phyloP scores from a whole-genome alignment of 139 green algal species.

The Closterium sp. region DNA sequence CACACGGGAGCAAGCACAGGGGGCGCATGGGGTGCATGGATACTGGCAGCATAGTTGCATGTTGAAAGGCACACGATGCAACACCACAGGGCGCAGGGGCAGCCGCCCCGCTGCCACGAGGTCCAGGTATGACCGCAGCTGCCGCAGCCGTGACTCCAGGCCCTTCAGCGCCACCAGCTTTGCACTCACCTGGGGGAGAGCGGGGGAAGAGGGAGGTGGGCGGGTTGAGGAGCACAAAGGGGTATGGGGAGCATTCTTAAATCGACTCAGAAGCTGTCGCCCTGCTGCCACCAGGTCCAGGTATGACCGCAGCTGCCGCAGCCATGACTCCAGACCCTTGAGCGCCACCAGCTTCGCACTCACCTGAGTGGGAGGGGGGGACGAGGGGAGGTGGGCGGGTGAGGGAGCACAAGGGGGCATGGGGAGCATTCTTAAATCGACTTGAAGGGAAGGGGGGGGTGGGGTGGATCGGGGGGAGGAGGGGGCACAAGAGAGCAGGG shows the following conservation, averaged over 20 bases:
- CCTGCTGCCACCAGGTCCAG: no score
- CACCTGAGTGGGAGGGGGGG: background rate
- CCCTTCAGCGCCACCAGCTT: constrained; percentile 55
- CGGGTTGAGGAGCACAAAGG: background rate
- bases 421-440: no score
- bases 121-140: constrained; percentile 81
- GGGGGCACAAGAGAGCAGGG: background rate
- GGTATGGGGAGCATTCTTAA: no score
- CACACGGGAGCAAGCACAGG: no score
- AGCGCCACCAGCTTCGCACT: no score
- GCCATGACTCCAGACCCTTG: no score
- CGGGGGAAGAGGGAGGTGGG: background rate
- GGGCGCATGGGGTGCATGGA: background rate
- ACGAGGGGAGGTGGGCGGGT: background rate
- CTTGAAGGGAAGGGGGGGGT: background rate
- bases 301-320: no score
- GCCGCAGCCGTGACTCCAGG: constrained; percentile 66
- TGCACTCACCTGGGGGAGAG: constrained; percentile 39
- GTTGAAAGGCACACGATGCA: no score
- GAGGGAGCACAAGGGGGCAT: background rate
- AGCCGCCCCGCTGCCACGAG: constrained; percentile 78
- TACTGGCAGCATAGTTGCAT: no score
- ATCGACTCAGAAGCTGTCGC: no score
- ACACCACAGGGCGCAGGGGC: no score
- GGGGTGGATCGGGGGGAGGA: background rate